phyloP scores from a whole-genome alignment of 805 yeast genomes.

The Dipodascopsis tothii region DNA sequence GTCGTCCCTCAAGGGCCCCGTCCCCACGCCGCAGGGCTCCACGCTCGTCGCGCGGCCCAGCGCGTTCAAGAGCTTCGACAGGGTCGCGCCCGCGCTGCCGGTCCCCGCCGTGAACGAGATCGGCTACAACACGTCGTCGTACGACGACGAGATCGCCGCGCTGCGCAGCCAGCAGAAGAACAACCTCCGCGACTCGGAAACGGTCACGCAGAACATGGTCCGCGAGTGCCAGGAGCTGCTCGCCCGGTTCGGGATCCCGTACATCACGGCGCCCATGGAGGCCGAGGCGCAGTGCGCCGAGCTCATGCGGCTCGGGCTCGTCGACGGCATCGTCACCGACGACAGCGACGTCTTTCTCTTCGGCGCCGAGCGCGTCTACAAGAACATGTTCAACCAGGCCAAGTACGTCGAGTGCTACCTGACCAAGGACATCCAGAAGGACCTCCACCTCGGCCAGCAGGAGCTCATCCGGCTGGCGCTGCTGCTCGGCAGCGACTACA shows the following conservation, averaged over 20 bases:
- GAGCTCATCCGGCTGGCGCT: slow-evolving; percentile 74
- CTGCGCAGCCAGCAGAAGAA: slow-evolving; percentile 56
- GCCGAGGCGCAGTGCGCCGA: slow-evolving; percentile 98
- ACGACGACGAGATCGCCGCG: slow-evolving; percentile 31
- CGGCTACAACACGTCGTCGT: slow-evolving; percentile 11
- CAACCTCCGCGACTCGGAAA: slow-evolving; percentile 82
- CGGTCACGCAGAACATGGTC: slow-evolving; percentile 79
- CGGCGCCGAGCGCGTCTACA: slow-evolving; percentile 75
- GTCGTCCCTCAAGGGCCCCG: slow-evolving; percentile 31
- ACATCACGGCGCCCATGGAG: slow-evolving; percentile 93
- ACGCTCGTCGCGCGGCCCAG: too few relatives aligned
- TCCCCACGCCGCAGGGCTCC: not conserved
- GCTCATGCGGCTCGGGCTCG: slow-evolving; percentile 55
- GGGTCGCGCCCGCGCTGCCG: not conserved
- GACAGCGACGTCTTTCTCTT: slow-evolving; percentile 94
- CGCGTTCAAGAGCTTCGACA: slow-evolving; percentile 14
- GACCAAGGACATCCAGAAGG: slow-evolving; percentile 47
- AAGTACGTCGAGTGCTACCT: slow-evolving; percentile 83
- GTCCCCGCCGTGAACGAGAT: not conserved
- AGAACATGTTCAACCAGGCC: slow-evolving; percentile 90
- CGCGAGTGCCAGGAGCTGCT: slow-evolving; percentile 83
- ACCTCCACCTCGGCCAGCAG: slow-evolving; percentile 56
- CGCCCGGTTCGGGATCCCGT: slow-evolving; percentile 87
- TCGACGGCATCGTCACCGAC: slow-evolving; percentile 93
- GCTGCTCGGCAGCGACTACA: slow-evolving; percentile 88